These are phyloP conservation scores for Mentha longifolia DNA, from an alignment of 257 asterid species.

Conservation along the genomic window DNA sequence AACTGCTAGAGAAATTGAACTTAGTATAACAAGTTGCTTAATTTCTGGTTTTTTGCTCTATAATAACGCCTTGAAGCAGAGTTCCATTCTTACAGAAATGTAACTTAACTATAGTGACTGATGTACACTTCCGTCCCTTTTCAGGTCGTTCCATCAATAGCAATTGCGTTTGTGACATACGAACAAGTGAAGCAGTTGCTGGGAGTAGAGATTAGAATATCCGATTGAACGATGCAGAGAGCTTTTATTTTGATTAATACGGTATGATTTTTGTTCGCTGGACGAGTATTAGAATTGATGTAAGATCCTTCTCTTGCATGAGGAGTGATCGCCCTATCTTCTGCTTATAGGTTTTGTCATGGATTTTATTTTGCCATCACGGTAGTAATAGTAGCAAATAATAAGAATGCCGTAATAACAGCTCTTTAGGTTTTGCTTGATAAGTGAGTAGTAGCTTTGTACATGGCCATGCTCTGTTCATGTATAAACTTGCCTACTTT, in stretches of 20 bases:
- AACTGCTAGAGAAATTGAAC: neutral
- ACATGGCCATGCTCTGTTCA: constrained; percentile 25
- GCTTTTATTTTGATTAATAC: constrained; percentile 28
- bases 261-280: constrained; percentile 53
- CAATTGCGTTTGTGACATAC: constrained; percentile 87
- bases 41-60: too few species aligned
- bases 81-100: too few species aligned
- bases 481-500: constrained; percentile 30
- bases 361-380: constrained; percentile 29
- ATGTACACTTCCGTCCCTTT: constrained; percentile 23
- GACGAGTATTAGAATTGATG: constrained; percentile 35
- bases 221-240: constrained; percentile 58
- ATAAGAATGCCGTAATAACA: constrained; percentile 40
- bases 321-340: constrained; percentile 26
- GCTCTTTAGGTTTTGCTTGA: neutral
- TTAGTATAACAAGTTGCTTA: neutral
- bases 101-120: neutral
- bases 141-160: constrained; percentile 95
- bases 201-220: constrained; percentile 86
- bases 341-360: constrained; percentile 32
- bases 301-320: constrained; percentile 24
- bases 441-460: constrained; percentile 7
- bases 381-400: constrained; percentile 28
- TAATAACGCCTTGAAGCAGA: too few species aligned
- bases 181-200: constrained; percentile 89